Conservation (phyloP, 2,329 filamentous ascomycete genomes). For the Dactylellina cionopaga region DNA sequence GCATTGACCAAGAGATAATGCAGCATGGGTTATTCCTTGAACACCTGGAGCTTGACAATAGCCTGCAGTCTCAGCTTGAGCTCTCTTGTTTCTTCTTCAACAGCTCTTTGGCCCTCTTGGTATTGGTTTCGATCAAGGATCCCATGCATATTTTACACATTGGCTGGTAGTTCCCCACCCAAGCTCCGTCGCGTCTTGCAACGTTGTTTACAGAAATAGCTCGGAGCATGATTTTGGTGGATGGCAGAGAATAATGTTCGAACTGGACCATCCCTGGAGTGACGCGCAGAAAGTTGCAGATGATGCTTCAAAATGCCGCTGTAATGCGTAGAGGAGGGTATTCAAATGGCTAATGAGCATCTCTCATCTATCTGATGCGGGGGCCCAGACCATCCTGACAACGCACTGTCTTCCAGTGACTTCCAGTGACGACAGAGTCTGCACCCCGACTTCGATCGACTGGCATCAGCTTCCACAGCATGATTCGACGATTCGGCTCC, state of each 20-base stretch:
- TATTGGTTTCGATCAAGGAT: constrained; percentile 2
- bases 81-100: background rate
- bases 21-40: background rate
- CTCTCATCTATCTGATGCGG: background rate
- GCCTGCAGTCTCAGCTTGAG: no score
- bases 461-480: background rate
- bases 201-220: constrained; percentile 16
- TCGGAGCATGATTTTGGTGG: no score
- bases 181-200: constrained; percentile 43
- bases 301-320: background rate
- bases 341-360: background rate
- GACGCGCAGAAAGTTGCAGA: constrained; percentile 28
- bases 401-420: background rate
- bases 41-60: no score
- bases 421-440: constrained; percentile 6
- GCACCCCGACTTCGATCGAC: background rate
- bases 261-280: constrained; percentile 25
- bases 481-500: constrained; percentile 39
- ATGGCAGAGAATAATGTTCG: no score
- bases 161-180: constrained; percentile 47
- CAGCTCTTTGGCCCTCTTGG: background rate
- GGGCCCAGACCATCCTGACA: constrained; percentile 1
- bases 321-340: background rate
- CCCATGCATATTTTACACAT: constrained; percentile 28
- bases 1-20: background rate